Conservation (phyloP, 73 alveolate species). For the Vitrella brassicaformis region DNA sequence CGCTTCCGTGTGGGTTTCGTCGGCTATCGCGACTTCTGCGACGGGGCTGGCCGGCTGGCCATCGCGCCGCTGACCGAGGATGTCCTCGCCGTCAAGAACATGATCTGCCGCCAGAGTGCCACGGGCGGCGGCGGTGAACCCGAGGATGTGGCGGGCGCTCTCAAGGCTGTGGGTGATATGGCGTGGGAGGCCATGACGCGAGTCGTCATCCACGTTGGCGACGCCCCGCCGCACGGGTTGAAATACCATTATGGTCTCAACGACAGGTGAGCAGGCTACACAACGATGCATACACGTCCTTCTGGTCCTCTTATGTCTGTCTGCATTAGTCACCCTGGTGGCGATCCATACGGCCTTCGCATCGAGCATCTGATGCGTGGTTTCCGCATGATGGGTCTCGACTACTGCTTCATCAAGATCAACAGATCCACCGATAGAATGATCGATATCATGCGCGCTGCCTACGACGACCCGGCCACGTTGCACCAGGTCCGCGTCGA, state of each 20-base stretch:
- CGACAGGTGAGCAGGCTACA: neutral
- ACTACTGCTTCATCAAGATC: slow-evolving; percentile 40
- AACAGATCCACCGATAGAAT: slow-evolving; percentile 36
- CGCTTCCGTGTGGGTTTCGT: neutral
- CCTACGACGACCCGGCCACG: neutral
- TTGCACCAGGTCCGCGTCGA: no score
- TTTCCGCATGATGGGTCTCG: slow-evolving; percentile 21
- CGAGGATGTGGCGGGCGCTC: slow-evolving; percentile 58
- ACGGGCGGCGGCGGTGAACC: slow-evolving; percentile 50
- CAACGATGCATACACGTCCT: neutral
- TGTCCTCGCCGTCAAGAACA: neutral
- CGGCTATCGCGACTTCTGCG: neutral
- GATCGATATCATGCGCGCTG: slow-evolving; percentile 20
- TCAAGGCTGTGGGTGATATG: slow-evolving; percentile 25
- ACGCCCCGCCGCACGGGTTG: slow-evolving; percentile 48
- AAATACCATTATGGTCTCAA: slow-evolving; percentile 38
- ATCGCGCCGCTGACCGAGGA: no score
- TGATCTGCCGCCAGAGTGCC: neutral
- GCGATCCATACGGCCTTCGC: slow-evolving; percentile 33
- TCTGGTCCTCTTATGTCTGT: neutral
- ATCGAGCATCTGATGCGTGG: slow-evolving; percentile 32
- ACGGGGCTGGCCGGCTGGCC: neutral
- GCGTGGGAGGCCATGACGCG: slow-evolving; percentile 41
- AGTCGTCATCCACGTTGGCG: slow-evolving; percentile 45
- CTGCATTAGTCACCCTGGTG: slow-evolving; percentile 1